Conservation (phyloP, 2,329 filamentous ascomycete genomes). For the Fusarium siculi region DNA sequence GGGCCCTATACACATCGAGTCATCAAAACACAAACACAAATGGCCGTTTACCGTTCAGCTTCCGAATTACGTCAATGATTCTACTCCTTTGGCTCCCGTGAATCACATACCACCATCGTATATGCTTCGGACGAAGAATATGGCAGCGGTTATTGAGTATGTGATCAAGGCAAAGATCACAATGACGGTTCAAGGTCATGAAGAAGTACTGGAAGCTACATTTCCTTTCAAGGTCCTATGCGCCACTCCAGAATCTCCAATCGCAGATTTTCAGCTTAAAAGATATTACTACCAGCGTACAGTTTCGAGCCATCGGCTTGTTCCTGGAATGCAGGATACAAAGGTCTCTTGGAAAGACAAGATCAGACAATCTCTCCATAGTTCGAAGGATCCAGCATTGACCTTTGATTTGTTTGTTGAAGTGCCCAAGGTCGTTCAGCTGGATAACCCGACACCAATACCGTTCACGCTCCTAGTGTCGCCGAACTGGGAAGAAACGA, state of each 20-base stretch:
- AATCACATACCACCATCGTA: conserved; percentile 15
- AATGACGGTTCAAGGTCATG: not conserved
- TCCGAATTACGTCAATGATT: conserved; percentile 32
- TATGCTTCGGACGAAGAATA: not conserved
- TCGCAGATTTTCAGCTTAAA: conserved; percentile 27
- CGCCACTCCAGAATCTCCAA: conserved; percentile 9
- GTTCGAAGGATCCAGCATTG: conserved; percentile 49
- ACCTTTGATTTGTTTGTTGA: conserved; percentile 41
- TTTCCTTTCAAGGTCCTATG: conserved; percentile 40
- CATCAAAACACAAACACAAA: not conserved
- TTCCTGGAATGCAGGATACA: conserved; percentile 45
- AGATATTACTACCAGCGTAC: not conserved
- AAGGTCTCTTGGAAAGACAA: conserved; percentile 48
- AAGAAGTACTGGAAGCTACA: conserved; percentile 14
- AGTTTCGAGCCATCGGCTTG: conserved; percentile 42
- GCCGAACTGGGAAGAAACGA: conserved; percentile 24
- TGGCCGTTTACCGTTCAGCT: conserved; percentile 48
- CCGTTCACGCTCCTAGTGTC: conserved; percentile 34
- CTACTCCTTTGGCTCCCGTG: not conserved
- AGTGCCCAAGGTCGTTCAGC: conserved; percentile 45
- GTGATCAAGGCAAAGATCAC: conserved; percentile 46
- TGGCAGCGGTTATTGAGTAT: conserved; percentile 45
- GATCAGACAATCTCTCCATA: conserved; percentile 46
- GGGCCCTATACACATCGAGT: conserved; percentile 44
- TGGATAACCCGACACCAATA: conserved; percentile 39